Base-by-base conservation (phyloP, 73 alveolate species). In the Blepharisma stoltei region DNA sequence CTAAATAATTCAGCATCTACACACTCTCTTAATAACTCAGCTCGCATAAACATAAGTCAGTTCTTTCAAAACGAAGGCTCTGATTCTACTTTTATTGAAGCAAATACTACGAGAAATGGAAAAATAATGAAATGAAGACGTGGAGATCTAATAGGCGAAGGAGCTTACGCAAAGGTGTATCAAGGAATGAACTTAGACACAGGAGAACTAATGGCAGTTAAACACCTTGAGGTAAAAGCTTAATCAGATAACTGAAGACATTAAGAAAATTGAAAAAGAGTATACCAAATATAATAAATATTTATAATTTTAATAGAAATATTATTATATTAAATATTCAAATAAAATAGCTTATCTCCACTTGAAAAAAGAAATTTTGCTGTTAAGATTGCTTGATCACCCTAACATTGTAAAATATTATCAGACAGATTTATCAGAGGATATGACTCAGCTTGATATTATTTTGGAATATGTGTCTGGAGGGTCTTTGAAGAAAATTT, bases 91-190 rank as follows among this genome's bases (percentile, higher is more conserved):
- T 52, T 52, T 52, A 52, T 52, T 11, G 66, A 52, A 11, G n/a
- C 23, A 52, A 52, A 20, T 20, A 52, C 66, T 52, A 1, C 66
- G 4, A 52, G 66, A 52, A 52, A 20, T 20, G 66, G 66, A 4
- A 52, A 20, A 52, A 52, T 20, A 52, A 52, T 52, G 23, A 52
- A 20, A 52, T 69, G 43, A 21, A 55, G 37, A 78, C 77, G 66
- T 14, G 66, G 96, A 44, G 92, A 93, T 41, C 80, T 86, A 41
- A 82, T 93, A 38, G 98, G 98, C 0, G 77, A 78, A 66, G 98
- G 98, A 0, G 84, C 98, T 25, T 93, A 86, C 82, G 98, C 97
- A 1, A 83, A 81, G 76, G 98, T 93, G 50, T 93, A 90, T 78
- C 88, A 89, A 87, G 92, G 92, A 43, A 67, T 93, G 65, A 84